These are phyloP conservation scores for Yarrowia yakushimensis DNA, from an alignment of 805 yeast genomes.

Conservation along the genomic window DNA sequence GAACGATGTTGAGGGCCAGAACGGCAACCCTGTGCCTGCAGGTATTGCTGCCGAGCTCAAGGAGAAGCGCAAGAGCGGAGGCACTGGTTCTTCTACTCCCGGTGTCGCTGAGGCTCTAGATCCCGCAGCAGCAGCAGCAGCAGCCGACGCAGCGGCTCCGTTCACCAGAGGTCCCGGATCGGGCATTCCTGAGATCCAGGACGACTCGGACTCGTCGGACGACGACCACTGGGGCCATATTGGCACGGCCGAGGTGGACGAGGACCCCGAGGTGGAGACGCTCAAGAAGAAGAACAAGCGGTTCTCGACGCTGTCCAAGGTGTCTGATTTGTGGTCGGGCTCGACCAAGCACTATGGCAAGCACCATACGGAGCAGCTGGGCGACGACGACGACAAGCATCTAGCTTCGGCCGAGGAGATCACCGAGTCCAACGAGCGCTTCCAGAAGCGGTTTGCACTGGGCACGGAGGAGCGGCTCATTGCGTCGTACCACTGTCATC, in stretches of 20 bases:
- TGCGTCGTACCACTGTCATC: slow-evolving; percentile 66
- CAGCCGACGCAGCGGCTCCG: not conserved
- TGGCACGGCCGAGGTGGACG: slow-evolving; percentile 15
- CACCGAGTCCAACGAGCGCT: slow-evolving; percentile 52
- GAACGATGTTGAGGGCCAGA: not conserved
- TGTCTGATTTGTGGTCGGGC: slow-evolving; percentile 3
- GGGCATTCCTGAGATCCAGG: slow-evolving; percentile 10
- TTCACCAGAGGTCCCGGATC: not conserved
- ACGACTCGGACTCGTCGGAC: slow-evolving; percentile 8
- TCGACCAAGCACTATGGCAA: slow-evolving; percentile 18
- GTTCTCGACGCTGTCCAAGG: not conserved
- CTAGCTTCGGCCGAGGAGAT: slow-evolving; percentile 47
- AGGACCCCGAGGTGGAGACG: slow-evolving; percentile 25
- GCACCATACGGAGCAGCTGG: slow-evolving; percentile 18
- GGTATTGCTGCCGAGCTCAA: not conserved
- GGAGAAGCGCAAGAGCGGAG: not conserved
- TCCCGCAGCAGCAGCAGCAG: not conserved
- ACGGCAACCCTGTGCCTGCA: slow-evolving; percentile 12
- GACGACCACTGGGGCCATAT: slow-evolving; percentile 28
- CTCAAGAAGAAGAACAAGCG: slow-evolving; percentile 13
- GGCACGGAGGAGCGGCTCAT: slow-evolving; percentile 49
- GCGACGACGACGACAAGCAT: slow-evolving; percentile 45
- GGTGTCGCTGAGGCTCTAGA: not conserved
- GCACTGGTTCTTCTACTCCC: not conserved
- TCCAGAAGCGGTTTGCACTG: slow-evolving; percentile 63